Evolutionary conservation across 2,329 filamentous ascomycete genomes (phyloP), one percentile per base, ranked within the genome.

Genomic region (Harringtonia lauricola): DNA sequence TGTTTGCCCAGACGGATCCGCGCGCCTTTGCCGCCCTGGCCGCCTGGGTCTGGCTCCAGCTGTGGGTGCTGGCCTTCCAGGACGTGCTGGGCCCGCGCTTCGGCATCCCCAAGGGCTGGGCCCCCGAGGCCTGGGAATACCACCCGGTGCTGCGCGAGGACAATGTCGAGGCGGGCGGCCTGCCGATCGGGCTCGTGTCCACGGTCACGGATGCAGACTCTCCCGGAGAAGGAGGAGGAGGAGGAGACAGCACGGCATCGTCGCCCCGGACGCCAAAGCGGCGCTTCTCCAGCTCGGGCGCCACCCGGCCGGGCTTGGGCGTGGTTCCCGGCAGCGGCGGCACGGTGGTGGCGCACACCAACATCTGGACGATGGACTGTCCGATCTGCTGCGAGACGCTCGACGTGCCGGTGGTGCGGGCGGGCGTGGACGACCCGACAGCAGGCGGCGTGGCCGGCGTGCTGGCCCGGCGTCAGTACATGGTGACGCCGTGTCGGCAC

Each of bases 401-500:
- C 17, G 87, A 95, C 59, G 87, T 96, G 2, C 86, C 88, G 0
- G 81, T 96, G 19, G 65, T 95, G 28, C 71, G 72, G 41, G 70
- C 74, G 1, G 74, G 72, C 10, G 69, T 70, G 34, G 69, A 71
- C 36, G 72, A 74, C 10, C 61, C 62, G 1, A 51, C 64, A 4
- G 60, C 59, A 0, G 69, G 70, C 36, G 73, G 76, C 28, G 72
- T 80, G 46, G 67, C 77, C 0, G 81, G 81, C 26, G 76, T 95
- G 44, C 70, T 96, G 52, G 84, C 85, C 28, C 71, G 90, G 48
- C 76, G 89, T 40, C 72, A 76, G 53, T 96, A 96, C 64, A 98
- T 98, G 92, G 86, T 96, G 19, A 98, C 92, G 45, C 92, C 92
- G 39, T 98, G 92, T 62, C 71, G 89, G 44, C 92, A 98, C 65